Evolutionary conservation across 805 yeast species (phyloP).

Genomic region (Metschnikowia dekortorum): DNA sequence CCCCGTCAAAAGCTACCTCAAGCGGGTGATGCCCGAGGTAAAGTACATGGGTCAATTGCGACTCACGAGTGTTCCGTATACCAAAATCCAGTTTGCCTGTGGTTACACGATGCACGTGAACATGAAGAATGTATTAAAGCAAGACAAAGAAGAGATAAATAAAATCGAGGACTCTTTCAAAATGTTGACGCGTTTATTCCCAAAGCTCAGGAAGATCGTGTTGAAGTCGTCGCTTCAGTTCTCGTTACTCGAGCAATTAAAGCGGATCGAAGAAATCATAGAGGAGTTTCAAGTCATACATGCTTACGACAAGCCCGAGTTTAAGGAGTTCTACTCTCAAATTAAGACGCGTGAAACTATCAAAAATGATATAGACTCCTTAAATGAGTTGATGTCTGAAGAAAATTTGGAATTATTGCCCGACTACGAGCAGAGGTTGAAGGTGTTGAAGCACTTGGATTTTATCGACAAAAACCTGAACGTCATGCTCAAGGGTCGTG

Average conservation of each 20-base stretch:
- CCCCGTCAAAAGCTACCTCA: conserved; percentile 30
- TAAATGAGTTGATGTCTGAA: conserved; percentile 68
- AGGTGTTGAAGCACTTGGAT: conserved; percentile 70
- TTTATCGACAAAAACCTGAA: conserved; percentile 75
- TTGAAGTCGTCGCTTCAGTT: conserved; percentile 33
- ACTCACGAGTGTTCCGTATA: conserved; percentile 37
- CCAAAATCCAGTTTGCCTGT: conserved; percentile 42
- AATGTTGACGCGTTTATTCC: conserved; percentile 33
- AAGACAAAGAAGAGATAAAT: conserved; percentile 30
- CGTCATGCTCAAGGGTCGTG: conserved; percentile 84
- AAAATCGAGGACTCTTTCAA: conserved; percentile 34
- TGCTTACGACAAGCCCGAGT: conserved; percentile 36
- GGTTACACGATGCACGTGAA: conserved; percentile 30
- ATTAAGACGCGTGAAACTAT: conserved; percentile 44
- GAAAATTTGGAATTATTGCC: conserved; percentile 88
- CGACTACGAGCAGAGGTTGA: conserved; percentile 85
- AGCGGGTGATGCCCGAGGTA: conserved; percentile 33
- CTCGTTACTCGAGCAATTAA: conserved; percentile 32
- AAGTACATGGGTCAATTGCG: conserved; percentile 29
- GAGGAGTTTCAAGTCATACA: conserved; percentile 23
- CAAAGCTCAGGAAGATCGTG: conserved; percentile 41
- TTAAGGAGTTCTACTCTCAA: conserved; percentile 42
- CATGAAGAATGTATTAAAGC: conserved; percentile 33
- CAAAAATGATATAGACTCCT: conserved; percentile 46
- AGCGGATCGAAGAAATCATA: conserved; percentile 33